phyloP scores from a whole-genome alignment of 2,329 filamentous ascomycete genomes.

The Colletotrichum zoysiae region DNA sequence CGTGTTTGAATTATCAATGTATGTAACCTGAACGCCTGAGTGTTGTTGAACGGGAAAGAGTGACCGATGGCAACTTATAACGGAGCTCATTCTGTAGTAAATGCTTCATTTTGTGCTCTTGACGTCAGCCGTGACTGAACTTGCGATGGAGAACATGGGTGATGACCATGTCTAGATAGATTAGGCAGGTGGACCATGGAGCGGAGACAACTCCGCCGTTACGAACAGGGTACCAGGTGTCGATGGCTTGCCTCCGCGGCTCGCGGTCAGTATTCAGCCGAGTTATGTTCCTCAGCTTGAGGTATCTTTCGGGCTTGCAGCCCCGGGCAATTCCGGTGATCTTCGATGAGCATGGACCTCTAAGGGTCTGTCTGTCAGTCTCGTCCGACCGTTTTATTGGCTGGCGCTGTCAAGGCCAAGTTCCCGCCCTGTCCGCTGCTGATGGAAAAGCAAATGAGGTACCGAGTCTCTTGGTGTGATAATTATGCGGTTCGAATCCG shows the following conservation, averaged over 20 bases:
- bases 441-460: background rate
- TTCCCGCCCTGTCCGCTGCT: background rate
- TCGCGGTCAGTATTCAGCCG: slow-evolving; percentile 19
- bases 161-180: background rate
- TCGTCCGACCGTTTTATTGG: background rate
- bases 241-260: slow-evolving; percentile 24
- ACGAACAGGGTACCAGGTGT: slow-evolving; percentile 22
- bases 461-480: background rate
- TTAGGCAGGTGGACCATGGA: slow-evolving; percentile 5
- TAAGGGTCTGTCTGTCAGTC: background rate
- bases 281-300: background rate
- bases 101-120: slow-evolving; percentile 21
- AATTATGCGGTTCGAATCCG: background rate
- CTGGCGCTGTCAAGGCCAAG: background rate
- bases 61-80: background rate
- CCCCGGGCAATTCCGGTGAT: background rate
- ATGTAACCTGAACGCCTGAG: background rate
- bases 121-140: slow-evolving; percentile 5
- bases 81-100: background rate
- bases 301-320: background rate
- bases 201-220: slow-evolving; percentile 22
- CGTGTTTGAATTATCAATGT: background rate
- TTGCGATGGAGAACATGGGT: slow-evolving; percentile 29
- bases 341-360: no score
- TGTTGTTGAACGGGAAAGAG: background rate